A percentile compares a stretch with the other conserved stretches of the same genome.
phyloP scores from a whole-genome alignment of 2,329 filamentous ascomycete species.

The Dryadomyces sulphureus region DNA sequence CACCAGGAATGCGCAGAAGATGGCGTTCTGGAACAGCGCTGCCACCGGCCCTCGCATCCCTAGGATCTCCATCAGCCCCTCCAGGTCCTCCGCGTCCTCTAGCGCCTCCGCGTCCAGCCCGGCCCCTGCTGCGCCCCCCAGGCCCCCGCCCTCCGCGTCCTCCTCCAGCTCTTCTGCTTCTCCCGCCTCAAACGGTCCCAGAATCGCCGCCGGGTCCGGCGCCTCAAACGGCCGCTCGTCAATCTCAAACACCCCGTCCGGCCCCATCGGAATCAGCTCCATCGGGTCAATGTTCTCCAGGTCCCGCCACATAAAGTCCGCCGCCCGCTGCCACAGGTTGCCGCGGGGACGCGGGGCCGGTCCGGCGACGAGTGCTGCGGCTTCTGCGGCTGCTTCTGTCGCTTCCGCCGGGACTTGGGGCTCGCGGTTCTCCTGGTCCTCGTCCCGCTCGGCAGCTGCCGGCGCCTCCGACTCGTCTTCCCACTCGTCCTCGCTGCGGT shows the following conservation, averaged over 20 bases:
- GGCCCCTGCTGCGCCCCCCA: slow-evolving; percentile 44
- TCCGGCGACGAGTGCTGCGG: background rate
- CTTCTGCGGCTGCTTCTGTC: too few species aligned
- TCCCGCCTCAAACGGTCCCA: slow-evolving; percentile 1
- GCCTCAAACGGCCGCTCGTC: slow-evolving; percentile 17
- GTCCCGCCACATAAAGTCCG: slow-evolving; percentile 49
- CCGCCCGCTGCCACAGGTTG: slow-evolving; percentile 27
- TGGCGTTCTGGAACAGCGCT: slow-evolving; percentile 82
- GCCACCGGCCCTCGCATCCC: slow-evolving; percentile 90
- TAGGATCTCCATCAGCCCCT: slow-evolving; percentile 89
- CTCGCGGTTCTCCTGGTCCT: too few species aligned
- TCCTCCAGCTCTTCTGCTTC: slow-evolving; percentile 18
- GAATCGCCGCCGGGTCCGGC: slow-evolving; percentile 7
- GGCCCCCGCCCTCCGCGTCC: slow-evolving; percentile 46
- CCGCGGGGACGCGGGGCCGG: slow-evolving; percentile 10
- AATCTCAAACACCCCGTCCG: slow-evolving; percentile 21
- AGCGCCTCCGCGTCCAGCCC: slow-evolving; percentile 62
- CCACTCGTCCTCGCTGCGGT: background rate
- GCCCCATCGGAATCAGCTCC: slow-evolving; percentile 29
- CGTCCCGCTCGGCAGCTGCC: too few species aligned
- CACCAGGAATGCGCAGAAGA: slow-evolving; percentile 86
- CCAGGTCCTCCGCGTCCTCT: slow-evolving; percentile 83
- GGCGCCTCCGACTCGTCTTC: background rate
- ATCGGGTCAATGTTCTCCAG: slow-evolving; percentile 37
- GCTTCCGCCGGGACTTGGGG: too few species aligned